Evolutionary conservation across 2,329 filamentous ascomycete genomes (phyloP), one percentile per base, ranked within the genome.

Genomic region (Drechslerella dactyloides): DNA sequence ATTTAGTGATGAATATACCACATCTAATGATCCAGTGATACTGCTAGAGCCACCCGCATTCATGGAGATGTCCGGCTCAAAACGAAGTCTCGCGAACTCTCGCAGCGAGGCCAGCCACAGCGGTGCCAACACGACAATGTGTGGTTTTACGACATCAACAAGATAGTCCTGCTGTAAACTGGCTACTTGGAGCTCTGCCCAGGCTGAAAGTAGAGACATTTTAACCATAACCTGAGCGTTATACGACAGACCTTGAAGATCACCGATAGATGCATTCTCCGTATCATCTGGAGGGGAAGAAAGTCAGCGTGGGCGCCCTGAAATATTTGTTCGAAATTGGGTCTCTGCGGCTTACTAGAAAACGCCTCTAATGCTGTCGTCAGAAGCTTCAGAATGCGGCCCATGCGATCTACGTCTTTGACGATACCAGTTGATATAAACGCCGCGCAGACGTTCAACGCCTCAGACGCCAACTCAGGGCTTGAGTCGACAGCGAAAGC

Each of bases 201-300:
- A 99, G 0, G 93, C 94, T 1, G 93, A 94, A 79, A 96, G 96
- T 1, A 99, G 89, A 0, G 94, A 89, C 86, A 97, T 94, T 80
- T 96, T 96, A 62, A 99, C 91, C 94, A 99, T 99, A 54, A 97
- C 91, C 78, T 96, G 90, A 0, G 94, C 93, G 78, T 99, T 99
- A 1, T 93, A 92, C 78, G 93, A 97, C 17, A 99, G 85, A 0
- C 91, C 91, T 80, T 91, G 91, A 4, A 99, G 83, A 75, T 99
- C 96, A 15, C 94, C 94, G 78, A 99, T 97, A 21, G 91, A 87
- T 0, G 90, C 91, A 48, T 89, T 89, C 76, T 96, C 90, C 0
- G 86, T 84, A 73, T 96, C 90, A 51, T 81, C 83, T 84, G 53
- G 10, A 33, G 0, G 27, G 11, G 23, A 3, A 40, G 13, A 13